phyloP scores from a whole-genome alignment of 2,329 filamentous ascomycete genomes.

The Sporothrix curviconia region DNA sequence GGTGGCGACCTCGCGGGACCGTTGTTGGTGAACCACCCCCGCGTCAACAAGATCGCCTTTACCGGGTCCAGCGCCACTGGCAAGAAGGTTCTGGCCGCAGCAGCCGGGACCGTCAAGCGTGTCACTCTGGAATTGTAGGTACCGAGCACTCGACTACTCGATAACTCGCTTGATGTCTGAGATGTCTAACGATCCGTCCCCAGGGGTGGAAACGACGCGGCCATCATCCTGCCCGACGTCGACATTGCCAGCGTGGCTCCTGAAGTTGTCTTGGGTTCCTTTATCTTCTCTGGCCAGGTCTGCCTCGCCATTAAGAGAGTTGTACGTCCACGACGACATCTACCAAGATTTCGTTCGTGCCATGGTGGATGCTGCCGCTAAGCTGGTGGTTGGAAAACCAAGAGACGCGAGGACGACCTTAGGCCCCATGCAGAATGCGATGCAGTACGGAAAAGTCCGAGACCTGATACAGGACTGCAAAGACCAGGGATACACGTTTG shows the following conservation, averaged over 20 bases:
- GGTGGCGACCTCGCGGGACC: constrained; percentile 56
- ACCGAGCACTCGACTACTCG: no score
- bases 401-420: not conserved
- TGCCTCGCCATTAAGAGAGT: constrained; percentile 45
- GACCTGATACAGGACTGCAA: not conserved
- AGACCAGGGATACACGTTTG: not conserved
- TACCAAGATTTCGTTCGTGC: constrained; percentile 40
- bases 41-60: constrained; percentile 56
- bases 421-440: constrained; percentile 52
- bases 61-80: constrained; percentile 56
- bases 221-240: constrained; percentile 38
- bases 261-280: not conserved
- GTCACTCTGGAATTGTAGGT: constrained; percentile 57
- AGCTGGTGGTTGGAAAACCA: constrained; percentile 24
- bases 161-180: no score
- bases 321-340: constrained; percentile 47
- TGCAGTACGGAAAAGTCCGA: constrained; percentile 39
- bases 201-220: constrained; percentile 29
- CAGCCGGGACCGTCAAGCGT: constrained; percentile 51
- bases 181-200: no score
- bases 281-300: constrained; percentile 24
- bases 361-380: constrained; percentile 39
- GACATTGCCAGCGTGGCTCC: constrained; percentile 25
- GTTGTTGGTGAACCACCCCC: constrained; percentile 50
- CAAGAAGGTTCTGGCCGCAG: constrained; percentile 54